Percentiles rank a stretch among this genome's conserved stretches.
phyloP scores from a whole-genome alignment of 768 basidiomycete species.

The Psilocybe tampanensis region DNA sequence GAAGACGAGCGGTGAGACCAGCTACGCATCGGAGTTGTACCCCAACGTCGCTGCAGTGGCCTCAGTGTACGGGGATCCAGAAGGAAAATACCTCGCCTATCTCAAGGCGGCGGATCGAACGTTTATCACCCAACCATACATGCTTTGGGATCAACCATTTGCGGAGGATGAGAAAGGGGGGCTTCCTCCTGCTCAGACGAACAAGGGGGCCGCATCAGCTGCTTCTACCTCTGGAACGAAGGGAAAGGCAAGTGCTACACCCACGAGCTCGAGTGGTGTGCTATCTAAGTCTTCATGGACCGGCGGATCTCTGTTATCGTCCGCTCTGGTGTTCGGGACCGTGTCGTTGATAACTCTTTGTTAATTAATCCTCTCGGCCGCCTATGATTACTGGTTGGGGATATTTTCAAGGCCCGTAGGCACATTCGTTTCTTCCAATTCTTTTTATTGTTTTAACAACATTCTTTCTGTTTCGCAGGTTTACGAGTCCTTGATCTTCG shows the following conservation, averaged over 20 bases:
- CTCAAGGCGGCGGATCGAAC: constrained; percentile 37
- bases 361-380: too few species aligned
- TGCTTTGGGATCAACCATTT: constrained; percentile 60
- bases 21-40: constrained; percentile 51
- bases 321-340: too few species aligned
- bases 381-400: too few species aligned
- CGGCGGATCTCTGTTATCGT: too few species aligned
- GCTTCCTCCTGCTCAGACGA: background rate
- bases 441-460: too few species aligned
- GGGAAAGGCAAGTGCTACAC: background rate
- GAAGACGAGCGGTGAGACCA: constrained; percentile 30
- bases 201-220: background rate
- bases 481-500: too few species aligned
- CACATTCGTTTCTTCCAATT: too few species aligned
- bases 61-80: constrained; percentile 60
- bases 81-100: constrained; percentile 55
- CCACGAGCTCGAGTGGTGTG: background rate
- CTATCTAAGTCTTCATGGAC: too few species aligned
- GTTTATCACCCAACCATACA: constrained; percentile 48
- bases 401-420: too few species aligned
- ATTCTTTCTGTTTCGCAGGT: too few species aligned
- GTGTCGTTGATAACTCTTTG: too few species aligned
- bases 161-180: constrained; percentile 21
- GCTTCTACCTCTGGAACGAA: background rate
- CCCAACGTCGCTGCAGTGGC: constrained; percentile 61